Evolutionary conservation across 805 yeast genomes (phyloP), one percentile per base, ranked within the genome.

Genomic region (Yueomyces sp.): DNA sequence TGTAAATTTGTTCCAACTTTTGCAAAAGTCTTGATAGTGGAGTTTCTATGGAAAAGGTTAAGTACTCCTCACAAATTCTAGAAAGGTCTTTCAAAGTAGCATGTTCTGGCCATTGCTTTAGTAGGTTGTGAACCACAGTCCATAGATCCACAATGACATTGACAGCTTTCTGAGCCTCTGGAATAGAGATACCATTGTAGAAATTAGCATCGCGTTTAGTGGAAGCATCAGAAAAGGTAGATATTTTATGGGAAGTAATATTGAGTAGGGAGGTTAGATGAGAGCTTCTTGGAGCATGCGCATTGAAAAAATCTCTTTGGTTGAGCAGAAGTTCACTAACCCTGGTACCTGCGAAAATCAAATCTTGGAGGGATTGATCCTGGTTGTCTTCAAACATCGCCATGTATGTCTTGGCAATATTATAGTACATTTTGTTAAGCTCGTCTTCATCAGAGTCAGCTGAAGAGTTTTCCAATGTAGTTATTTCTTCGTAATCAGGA

Each of bases 31-130:
- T 74, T 7, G 88, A 88, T 33, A 92, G 63, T 0, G 98, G 92
- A 0, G 84, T 76, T 31, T 68, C 65, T 2, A 79, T 68, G 0
- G 94, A 75, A 53, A 68, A 81, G 3, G 62, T 60, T 45, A 83
- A 60, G 46, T 82, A 74, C 56, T 88, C 97, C 12, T 69, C 62
- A 49, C 83, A 73, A 6, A 80, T 76, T 47, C 80, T 66, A 36
- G 66, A 59, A 40, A 90, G 69, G 26, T 81, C 85, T 45, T 72
- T 79, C 42, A 92, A 64, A 0, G 95, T 86, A 0, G 92, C 92
- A 66, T 94, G 95, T 53, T 94, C 98, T 0, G 97, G 96, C 95
- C 96, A 92, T 54, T 79, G 76, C 28, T 62, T 62, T 9, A 81
- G 59, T 9, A 85, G 59, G 3, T 62, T 64, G 5, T 58, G 49